These are phyloP conservation scores for Sporisorium reilianum DNA, from an alignment of 1,284 basidiomycete species.

Conservation along the genomic window DNA sequence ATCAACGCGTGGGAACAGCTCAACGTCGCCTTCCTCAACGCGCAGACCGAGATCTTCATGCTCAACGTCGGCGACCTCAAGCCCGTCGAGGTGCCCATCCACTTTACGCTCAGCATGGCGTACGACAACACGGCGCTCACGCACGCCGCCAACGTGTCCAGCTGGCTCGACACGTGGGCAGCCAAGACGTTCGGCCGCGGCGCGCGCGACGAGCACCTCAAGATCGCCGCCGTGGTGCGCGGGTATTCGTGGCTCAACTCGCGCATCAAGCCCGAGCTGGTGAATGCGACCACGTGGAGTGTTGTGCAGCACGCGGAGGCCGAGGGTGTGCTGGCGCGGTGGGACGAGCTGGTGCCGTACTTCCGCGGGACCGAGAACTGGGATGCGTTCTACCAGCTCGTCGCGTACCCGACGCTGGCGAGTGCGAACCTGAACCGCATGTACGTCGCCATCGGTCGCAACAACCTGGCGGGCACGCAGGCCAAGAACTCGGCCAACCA, in stretches of 20 bases:
- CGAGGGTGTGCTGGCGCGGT: constrained; percentile 57
- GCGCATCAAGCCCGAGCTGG: constrained; percentile 77
- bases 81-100: constrained; percentile 77
- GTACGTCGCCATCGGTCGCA: constrained; percentile 29
- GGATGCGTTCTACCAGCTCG: constrained; percentile 38
- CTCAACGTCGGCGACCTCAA: constrained; percentile 77
- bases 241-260: constrained; percentile 77
- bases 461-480: constrained; percentile 32
- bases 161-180: constrained; percentile 76
- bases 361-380: constrained; percentile 19
- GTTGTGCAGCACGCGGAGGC: constrained; percentile 78
- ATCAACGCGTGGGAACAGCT: constrained; percentile 55
- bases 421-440: constrained; percentile 32
- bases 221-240: constrained; percentile 73
- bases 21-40: constrained; percentile 42
- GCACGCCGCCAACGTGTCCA: constrained; percentile 68
- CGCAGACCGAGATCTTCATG: constrained; percentile 68
- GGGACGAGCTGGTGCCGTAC: constrained; percentile 16
- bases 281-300: constrained; percentile 77
- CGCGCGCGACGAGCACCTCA: constrained; percentile 68
- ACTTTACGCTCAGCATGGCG: constrained; percentile 78
- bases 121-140: constrained; percentile 73
- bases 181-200: constrained; percentile 75
- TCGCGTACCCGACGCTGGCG: constrained; percentile 28
- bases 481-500: constrained; percentile 35